Evolutionary conservation across 108 stramenopile genomes (phyloP), one percentile per base, ranked within the genome.

Genomic region (Skeletonema menzelii): DNA sequence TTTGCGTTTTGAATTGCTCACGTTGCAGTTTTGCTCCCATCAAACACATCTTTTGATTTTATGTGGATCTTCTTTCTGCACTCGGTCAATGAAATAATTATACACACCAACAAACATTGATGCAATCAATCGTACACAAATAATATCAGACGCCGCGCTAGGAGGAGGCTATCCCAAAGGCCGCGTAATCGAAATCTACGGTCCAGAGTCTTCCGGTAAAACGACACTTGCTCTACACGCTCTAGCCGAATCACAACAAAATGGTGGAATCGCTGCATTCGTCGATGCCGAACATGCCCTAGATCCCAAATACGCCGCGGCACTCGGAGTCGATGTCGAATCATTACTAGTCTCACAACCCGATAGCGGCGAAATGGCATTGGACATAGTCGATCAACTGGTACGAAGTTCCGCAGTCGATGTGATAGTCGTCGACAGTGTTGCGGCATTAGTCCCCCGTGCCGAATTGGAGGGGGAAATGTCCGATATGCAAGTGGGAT

Each of bases 221-320:
- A 99, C 98, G 8, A 98, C 98, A 8, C 72, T 99, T 46, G 98
- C 98, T 5, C 83, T 99, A 35, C 97, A 99, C 63, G 96, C 92
- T 24, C 88, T 97, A 56, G 98, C 97, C 6, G 84, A 96, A 83
- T 76, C 77, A 46, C 97, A 99, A 79, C 82, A 83, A 70, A 58
- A 46, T 22, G 96, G 97, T 2, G 97, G 97, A 6, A 94, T 82
- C 5, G 96, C 96, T 10, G 97, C 97, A 11, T 98, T 99, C 70
- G 90, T 99, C 59, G 97, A 99, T 74, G 97, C 96, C 28, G 97
- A 99, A 83, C 97, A 98, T 79, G 97, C 98, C n/a, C 71, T 99
- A 26, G 98, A 99, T 74, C 92, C 97, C 2, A 67, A 83, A 1
- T 98, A 99, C 76, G 96, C 96, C n/a, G 62, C 63, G 5, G 56